A percentile compares a stretch with the other conserved stretches of the same genome.
phyloP scores from a whole-genome alignment of 768 basidiomycete species.

The Rhodosporidiobolus sp. region DNA sequence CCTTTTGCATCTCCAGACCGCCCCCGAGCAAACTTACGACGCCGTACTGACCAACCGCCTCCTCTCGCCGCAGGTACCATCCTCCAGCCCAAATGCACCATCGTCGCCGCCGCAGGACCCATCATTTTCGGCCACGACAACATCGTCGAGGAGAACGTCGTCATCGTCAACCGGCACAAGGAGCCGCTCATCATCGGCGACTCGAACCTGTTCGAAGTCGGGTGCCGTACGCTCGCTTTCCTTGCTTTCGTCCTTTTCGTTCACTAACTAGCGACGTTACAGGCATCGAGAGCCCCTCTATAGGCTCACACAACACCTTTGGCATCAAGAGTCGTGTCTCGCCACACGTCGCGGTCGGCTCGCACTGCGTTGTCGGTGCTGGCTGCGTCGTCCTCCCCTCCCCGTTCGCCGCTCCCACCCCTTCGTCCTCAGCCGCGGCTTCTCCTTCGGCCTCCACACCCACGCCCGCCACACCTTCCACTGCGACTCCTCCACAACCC shows the following conservation, averaged over 20 bases:
- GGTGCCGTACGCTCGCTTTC: conserved; percentile 66
- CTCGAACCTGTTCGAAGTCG: conserved; percentile 90
- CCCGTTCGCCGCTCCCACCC: conserved; percentile 38
- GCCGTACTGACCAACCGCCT: background rate
- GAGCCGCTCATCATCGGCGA: conserved; percentile 81
- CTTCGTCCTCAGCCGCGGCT: background rate
- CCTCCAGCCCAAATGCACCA: conserved; percentile 89
- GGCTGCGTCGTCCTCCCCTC: conserved; percentile 71
- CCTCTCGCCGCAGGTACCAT: conserved; percentile 61
- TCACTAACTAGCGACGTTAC: background rate
- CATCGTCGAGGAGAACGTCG: conserved; percentile 85
- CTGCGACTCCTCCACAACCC: conserved; percentile 1
- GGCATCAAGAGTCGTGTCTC: conserved; percentile 79
- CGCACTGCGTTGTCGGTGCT: conserved; percentile 78
- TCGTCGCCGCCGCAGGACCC: conserved; percentile 84
- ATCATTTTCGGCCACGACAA: conserved; percentile 84
- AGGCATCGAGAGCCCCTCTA: conserved; percentile 82
- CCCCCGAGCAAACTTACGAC: background rate
- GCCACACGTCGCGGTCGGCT: conserved; percentile 71
- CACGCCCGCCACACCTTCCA: background rate
- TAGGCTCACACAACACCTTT: conserved; percentile 83
- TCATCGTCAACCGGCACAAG: conserved; percentile 79
- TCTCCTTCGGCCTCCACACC: background rate
- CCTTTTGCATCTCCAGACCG: background rate
- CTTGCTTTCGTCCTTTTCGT: no score